Percentiles rank a stretch among this genome's conserved stretches.
These are phyloP conservation scores for Castanospermum australe DNA, from an alignment of 306 rosid genomes.

Conservation along the genomic window DNA sequence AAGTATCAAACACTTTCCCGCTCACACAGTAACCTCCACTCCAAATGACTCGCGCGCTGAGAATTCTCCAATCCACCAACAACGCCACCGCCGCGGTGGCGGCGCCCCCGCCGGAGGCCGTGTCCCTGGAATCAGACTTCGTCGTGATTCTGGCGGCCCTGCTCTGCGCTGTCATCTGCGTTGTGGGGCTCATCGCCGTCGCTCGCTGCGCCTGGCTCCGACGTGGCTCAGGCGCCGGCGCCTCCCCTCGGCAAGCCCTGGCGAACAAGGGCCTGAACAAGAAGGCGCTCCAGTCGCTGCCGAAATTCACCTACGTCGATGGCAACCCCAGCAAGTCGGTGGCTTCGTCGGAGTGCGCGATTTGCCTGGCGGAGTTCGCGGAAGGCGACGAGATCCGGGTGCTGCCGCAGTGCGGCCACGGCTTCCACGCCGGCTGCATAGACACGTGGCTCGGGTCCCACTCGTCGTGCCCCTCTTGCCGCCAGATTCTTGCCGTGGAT, in stretches of 20 bases:
- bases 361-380: conserved; percentile 59
- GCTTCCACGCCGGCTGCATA: conserved; percentile 62
- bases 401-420: conserved; percentile 71
- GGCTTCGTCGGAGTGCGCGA: conserved; percentile 61
- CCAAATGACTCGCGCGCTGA: conserved; percentile 48
- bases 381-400: conserved; percentile 61
- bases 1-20: not conserved
- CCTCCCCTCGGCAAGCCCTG: conserved; percentile 18
- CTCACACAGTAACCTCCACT: too few species aligned
- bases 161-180: conserved; percentile 76
- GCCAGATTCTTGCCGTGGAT: conserved; percentile 50
- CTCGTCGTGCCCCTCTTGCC: conserved; percentile 75
- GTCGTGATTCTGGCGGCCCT: conserved; percentile 74
- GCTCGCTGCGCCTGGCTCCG: conserved; percentile 82
- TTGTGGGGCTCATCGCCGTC: conserved; percentile 68
- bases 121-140: conserved; percentile 57
- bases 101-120: conserved; percentile 55
- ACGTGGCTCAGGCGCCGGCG: conserved; percentile 20
- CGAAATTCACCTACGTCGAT: conserved; percentile 48
- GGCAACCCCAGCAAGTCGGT: conserved; percentile 20
- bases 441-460: conserved; percentile 73
- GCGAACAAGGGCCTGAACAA: conserved; percentile 68
- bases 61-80: conserved; percentile 33
- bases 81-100: conserved; percentile 20
- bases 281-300: conserved; percentile 68